phyloP scores from a whole-genome alignment of 1,139 yeast genomes.

The Hansenula sp. region DNA sequence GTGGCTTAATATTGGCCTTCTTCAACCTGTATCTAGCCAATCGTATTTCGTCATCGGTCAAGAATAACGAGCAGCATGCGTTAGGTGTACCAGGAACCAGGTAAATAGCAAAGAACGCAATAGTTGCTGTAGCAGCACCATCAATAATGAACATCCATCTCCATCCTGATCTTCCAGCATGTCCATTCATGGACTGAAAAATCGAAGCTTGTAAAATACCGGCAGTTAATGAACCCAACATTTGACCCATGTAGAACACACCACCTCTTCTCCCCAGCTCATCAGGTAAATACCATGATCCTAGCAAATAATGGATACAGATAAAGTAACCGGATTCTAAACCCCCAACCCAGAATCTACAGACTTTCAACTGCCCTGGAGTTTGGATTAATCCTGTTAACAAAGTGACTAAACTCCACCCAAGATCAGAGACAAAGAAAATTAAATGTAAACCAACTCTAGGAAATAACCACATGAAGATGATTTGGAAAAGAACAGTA shows the following conservation, averaged over 20 bases:
- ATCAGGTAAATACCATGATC: constrained; percentile 63
- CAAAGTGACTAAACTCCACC: constrained; percentile 51
- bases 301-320: constrained; percentile 62
- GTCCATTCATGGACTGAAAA: constrained; percentile 44
- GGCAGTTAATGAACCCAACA: constrained; percentile 50
- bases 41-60: constrained; percentile 32
- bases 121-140: constrained; percentile 47
- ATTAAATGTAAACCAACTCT: constrained; percentile 44
- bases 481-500: constrained; percentile 42
- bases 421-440: constrained; percentile 31
- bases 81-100: constrained; percentile 71
- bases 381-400: background rate
- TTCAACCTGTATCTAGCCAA: constrained; percentile 25
- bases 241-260: constrained; percentile 27
- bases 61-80: constrained; percentile 45
- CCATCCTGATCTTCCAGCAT: constrained; percentile 62
- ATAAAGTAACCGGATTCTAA: constrained; percentile 57
- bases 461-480: constrained; percentile 23
- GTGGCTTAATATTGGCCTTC: constrained; percentile 11
- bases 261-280: constrained; percentile 42
- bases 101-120: constrained; percentile 41
- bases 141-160: constrained; percentile 76
- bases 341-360: constrained; percentile 55
- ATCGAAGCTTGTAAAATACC: constrained; percentile 57
- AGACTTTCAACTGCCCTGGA: background rate